Evolutionary conservation across 2,329 filamentous ascomycete genomes (phyloP), one percentile per base, ranked within the genome.

Genomic region (Ramichloridium luteum): DNA sequence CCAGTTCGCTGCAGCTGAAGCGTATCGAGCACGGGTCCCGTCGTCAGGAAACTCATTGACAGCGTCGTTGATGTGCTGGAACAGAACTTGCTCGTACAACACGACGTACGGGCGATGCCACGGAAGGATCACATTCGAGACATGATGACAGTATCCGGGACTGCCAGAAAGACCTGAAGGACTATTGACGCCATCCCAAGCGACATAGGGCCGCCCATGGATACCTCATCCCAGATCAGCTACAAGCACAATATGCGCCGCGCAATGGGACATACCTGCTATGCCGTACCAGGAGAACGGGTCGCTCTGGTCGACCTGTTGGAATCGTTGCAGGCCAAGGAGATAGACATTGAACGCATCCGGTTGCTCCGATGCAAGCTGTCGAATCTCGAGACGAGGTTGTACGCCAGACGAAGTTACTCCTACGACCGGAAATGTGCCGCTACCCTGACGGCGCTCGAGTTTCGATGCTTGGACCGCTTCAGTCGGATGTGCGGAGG

Each of bases 91-190:
- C 59, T 62, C 37, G 18, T 25, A 41, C 6, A 78, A 56, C 6
- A 70, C 62, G 34, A 90, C 62, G 54, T 88, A 92, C 1, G 82
- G 80, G 30, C 84, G 72, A 62, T 93, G 84, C 84, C 84, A 92
- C 23, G 76, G 69, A 23, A 78, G 72, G 51, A 93, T 90, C 11
- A 90, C 60, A 25, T 77, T 72, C 2, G 79, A 80, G 14, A 67
- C 70, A 56, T 93, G 84, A 10, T 72, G 72, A 53, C 84, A 92
- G 53, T 85, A 92, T 30, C 82, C 83, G 11, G 68, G 63, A 23
- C 64, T 58, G 35, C 65, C 61, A 36, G 68, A 70, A 2, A 70
- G 71, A 2, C 62, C 48, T 2, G 60, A 33, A 65, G 41, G 60
- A 8, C 8, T n/a, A 29, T 53, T 42, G 1, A 61, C 67, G 13